Conservation (phyloP, 2,329 filamentous ascomycete genomes). For the Fusarium sp. region DNA sequence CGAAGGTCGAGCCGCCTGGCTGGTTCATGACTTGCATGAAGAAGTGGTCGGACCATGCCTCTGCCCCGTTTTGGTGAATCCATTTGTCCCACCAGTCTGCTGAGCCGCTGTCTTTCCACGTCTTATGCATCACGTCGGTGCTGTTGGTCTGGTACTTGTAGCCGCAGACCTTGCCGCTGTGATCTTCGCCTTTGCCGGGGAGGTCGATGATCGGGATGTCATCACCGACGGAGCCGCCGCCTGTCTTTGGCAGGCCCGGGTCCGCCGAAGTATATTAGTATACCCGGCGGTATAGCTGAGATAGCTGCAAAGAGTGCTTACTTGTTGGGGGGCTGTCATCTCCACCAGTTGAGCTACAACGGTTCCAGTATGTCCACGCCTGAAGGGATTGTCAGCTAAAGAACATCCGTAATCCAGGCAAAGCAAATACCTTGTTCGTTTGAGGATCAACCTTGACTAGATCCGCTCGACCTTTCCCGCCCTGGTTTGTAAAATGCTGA, state of each 20-base stretch:
- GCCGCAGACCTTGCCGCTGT: neutral
- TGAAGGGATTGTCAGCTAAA: neutral
- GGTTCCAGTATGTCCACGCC: neutral
- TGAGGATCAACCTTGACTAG: neutral
- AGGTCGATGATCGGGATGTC: neutral
- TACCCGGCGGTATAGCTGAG: accelerated
- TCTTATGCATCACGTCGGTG: neutral
- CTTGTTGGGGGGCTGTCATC: neutral
- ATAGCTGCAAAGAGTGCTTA: neutral
- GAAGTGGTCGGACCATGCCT: neutral
- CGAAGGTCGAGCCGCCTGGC: neutral
- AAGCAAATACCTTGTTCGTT: neutral
- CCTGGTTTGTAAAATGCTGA: neutral
- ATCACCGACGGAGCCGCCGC: neutral
- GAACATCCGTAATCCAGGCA: accelerated
- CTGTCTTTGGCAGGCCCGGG: neutral
- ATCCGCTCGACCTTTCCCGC: neutral
- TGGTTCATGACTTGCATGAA: neutral
- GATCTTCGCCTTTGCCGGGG: neutral
- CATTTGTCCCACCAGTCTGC: neutral
- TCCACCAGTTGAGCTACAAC: neutral
- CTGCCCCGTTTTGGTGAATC: neutral
- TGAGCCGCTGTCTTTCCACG: neutral
- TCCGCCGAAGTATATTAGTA: neutral
- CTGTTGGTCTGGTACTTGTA: neutral